Evolutionary conservation across 2,329 filamentous ascomycete genomes (phyloP).

Genomic region (Monosporascus sp.): DNA sequence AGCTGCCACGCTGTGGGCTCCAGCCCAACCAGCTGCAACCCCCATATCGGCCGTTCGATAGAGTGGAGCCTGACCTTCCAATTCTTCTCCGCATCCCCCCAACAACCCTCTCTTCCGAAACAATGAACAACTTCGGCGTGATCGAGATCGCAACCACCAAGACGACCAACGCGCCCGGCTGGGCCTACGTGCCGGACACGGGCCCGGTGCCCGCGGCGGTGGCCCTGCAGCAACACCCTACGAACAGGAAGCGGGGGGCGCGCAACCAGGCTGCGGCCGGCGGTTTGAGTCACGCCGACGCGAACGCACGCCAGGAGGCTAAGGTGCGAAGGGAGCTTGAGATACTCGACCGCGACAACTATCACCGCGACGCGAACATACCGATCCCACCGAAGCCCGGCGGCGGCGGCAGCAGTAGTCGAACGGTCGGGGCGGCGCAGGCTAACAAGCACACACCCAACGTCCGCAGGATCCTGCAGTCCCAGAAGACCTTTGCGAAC

Average conservation of each 20-base stretch:
- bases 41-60: too few species aligned
- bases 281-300: slow-evolving; percentile 52
- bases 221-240: slow-evolving; percentile 30
- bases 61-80: too few species aligned
- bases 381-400: slow-evolving; percentile 54
- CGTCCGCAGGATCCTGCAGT: slow-evolving; percentile 71
- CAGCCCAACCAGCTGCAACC: too few species aligned
- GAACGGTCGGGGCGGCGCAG: slow-evolving; percentile 27
- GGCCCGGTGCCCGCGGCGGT: slow-evolving; percentile 47
- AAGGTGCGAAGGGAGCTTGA: slow-evolving; percentile 78
- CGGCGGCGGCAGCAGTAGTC: slow-evolving; percentile 28
- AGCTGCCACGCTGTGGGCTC: too few species aligned
- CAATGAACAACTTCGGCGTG: slow-evolving; percentile 68
- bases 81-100: too few species aligned
- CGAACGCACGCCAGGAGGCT: slow-evolving; percentile 75
- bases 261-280: slow-evolving; percentile 44
- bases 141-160: slow-evolving; percentile 72
- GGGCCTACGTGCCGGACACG: slow-evolving; percentile 84
- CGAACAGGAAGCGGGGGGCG: slow-evolving; percentile 66
- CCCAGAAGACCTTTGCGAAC: slow-evolving; percentile 78
- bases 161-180: slow-evolving; percentile 71
- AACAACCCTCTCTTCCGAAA: neutral
- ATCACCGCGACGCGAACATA: slow-evolving; percentile 63
- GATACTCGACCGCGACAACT: slow-evolving; percentile 73
- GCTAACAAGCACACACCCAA: slow-evolving; percentile 58